These are phyloP conservation scores for Gleditsia sinensis DNA, from an alignment of 306 rosid genomes.

Conservation along the genomic window DNA sequence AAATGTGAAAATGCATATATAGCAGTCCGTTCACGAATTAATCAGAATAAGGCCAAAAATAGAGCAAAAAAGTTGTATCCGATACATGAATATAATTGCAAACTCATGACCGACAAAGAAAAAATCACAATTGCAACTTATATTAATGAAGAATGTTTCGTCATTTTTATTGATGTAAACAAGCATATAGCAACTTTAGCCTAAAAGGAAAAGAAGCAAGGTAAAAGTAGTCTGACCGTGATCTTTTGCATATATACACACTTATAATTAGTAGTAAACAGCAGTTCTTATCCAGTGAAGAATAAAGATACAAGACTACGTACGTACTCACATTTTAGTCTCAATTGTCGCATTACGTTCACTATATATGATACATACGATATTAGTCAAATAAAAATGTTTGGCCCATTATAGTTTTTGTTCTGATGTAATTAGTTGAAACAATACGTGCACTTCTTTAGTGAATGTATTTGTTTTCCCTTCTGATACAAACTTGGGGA, in stretches of 20 bases:
- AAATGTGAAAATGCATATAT: background rate
- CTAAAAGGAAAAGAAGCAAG: background rate
- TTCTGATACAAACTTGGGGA: background rate
- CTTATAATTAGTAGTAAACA: too few relatives aligned
- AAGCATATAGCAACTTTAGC: background rate
- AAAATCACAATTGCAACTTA: too few relatives aligned
- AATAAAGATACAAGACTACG: too few relatives aligned
- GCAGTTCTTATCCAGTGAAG: too few relatives aligned
- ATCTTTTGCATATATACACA: too few relatives aligned
- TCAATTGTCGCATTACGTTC: too few relatives aligned
- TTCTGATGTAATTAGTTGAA: background rate
- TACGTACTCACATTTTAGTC: too few relatives aligned
- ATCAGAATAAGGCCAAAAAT: background rate
- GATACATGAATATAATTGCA: background rate
- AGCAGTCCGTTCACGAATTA: background rate
- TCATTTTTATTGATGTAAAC: background rate
- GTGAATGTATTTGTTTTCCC: slow-evolving; percentile 6
- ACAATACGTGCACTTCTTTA: background rate
- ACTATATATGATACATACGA: too few relatives aligned
- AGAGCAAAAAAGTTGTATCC: background rate
- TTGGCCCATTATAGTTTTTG: too few relatives aligned
- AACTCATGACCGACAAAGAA: background rate
- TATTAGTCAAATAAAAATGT: too few relatives aligned
- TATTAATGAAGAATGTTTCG: background rate
- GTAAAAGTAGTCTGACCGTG: too few relatives aligned